Evolutionary conservation across 2,329 filamentous ascomycete species (phyloP).

Genomic region (Monascus ruber): DNA sequence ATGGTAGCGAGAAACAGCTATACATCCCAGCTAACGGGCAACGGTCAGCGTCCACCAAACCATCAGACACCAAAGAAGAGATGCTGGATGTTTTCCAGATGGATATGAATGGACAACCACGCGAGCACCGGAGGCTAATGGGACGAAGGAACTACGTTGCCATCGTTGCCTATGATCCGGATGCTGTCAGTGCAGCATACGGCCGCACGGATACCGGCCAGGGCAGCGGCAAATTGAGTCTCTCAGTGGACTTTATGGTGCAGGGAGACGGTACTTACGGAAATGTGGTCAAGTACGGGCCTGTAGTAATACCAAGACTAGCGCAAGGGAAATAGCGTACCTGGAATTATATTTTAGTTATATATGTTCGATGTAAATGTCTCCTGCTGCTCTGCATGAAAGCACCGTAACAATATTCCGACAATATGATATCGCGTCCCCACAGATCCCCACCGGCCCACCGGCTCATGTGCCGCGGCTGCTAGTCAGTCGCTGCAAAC

Average conservation of each 20-base stretch:
- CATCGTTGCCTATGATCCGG: slow-evolving; percentile 87
- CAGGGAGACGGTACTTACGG: slow-evolving; percentile 78
- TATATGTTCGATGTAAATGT: too few relatives aligned
- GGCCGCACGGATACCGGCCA: slow-evolving; percentile 20
- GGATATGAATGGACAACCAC: slow-evolving; percentile 70
- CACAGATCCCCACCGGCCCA: too few relatives aligned
- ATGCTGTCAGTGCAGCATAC: slow-evolving; percentile 48
- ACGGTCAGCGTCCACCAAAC: slow-evolving; percentile 50
- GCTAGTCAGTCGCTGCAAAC: too few relatives aligned
- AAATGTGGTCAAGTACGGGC: slow-evolving; percentile 86
- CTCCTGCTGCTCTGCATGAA: too few relatives aligned
- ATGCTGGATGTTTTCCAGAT: slow-evolving; percentile 99
- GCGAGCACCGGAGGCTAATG: slow-evolving; percentile 89
- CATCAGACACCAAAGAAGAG: slow-evolving; percentile 92
- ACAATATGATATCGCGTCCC: too few relatives aligned
- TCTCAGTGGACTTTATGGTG: slow-evolving; percentile 94
- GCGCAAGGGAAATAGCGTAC: slow-evolving; percentile 54
- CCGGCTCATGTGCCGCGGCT: too few relatives aligned
- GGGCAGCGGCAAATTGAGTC: slow-evolving; percentile 51
- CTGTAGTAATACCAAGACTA: slow-evolving; percentile 82
- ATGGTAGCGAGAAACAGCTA: slow-evolving; percentile 74
- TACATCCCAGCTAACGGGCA: slow-evolving; percentile 88
- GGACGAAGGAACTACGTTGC: slow-evolving; percentile 84
- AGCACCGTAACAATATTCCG: too few relatives aligned
- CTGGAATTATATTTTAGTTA: too few relatives aligned